Evolutionary conservation across 164 flowering plant species (phyloP).

Genomic region (Santalum album): DNA sequence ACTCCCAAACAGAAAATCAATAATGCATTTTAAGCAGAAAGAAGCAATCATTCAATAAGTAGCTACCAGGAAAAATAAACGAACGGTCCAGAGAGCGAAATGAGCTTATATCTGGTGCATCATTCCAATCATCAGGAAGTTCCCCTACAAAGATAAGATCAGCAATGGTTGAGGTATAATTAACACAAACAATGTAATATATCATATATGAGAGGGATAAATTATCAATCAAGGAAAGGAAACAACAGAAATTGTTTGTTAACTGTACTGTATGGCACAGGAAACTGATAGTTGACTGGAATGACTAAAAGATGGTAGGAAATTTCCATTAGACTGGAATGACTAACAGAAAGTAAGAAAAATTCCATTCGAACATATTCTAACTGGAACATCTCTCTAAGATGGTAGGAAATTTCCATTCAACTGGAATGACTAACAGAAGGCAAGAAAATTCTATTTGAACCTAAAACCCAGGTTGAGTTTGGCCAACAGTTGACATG

Average conservation of each 20-base stretch:
- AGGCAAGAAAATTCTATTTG: too few species aligned
- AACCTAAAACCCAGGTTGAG: too few species aligned
- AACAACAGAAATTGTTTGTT: not conserved
- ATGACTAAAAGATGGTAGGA: too few species aligned
- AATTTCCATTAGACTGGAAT: too few species aligned
- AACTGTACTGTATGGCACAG: too few species aligned
- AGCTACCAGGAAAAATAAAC: conserved; percentile 87
- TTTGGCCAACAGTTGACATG: too few species aligned
- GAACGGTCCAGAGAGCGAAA: conserved; percentile 67
- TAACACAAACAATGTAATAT: not conserved
- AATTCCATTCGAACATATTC: too few species aligned
- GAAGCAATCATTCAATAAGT: conserved; percentile 6
- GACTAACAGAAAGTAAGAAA: too few species aligned
- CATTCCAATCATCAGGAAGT: conserved; percentile 71
- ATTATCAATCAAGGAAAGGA: not conserved
- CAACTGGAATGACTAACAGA: too few species aligned
- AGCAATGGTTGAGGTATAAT: conserved; percentile 2
- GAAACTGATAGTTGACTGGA: too few species aligned
- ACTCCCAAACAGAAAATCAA: not conserved
- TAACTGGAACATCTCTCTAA: too few species aligned
- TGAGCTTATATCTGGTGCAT: conserved; percentile 52
- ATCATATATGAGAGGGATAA: not conserved
- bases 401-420: too few species aligned
- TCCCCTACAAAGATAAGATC: conserved; percentile 40
- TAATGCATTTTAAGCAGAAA: conserved; percentile 3